A percentile compares a stretch with the other conserved stretches of the same genome.
These are phyloP conservation scores for Candida ortonii DNA, from an alignment of 805 yeast genomes.

Conservation along the genomic window DNA sequence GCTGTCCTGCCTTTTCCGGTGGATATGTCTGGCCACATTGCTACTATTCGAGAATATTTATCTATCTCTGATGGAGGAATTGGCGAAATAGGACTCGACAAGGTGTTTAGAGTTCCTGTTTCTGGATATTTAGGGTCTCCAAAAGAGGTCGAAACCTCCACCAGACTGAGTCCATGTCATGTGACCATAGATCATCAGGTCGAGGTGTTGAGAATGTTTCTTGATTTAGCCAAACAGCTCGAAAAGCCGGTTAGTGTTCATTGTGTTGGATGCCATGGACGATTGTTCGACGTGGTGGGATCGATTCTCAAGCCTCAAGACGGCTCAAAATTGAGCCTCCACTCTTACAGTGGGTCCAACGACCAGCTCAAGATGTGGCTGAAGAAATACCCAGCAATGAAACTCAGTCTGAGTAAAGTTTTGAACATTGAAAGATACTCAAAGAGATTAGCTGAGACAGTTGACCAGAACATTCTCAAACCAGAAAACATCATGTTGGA, in stretches of 20 bases:
- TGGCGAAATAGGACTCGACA: slow-evolving; percentile 94
- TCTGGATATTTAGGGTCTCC: slow-evolving; percentile 48
- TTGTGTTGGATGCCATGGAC: slow-evolving; percentile 78
- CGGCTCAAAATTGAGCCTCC: slow-evolving; percentile 56
- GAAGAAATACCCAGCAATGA: slow-evolving; percentile 38
- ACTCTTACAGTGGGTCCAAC: slow-evolving; percentile 80
- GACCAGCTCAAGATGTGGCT: slow-evolving; percentile 61
- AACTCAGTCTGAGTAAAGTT: slow-evolving; percentile 29
- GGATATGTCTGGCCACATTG: slow-evolving; percentile 36
- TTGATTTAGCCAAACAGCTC: slow-evolving; percentile 50
- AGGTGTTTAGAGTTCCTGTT: slow-evolving; percentile 63
- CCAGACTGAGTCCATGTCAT: slow-evolving; percentile 34
- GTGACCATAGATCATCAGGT: slow-evolving; percentile 69
- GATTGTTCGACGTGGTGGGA: slow-evolving; percentile 44
- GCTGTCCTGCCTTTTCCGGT: slow-evolving; percentile 61
- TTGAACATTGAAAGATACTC: slow-evolving; percentile 24
- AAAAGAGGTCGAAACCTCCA: slow-evolving; percentile 1
- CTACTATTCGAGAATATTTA: slow-evolving; percentile 34
- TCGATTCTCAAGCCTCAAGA: slow-evolving; percentile 8
- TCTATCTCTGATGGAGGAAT: slow-evolving; percentile 38
- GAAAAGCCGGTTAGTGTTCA: slow-evolving; percentile 68
- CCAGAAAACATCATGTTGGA: slow-evolving; percentile 42
- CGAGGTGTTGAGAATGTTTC: slow-evolving; percentile 45
- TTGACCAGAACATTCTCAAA: slow-evolving; percentile 29
- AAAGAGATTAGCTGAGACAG: slow-evolving; percentile 10